Conservation (phyloP, 345 rosid genomes). For the Draba incana region DNA sequence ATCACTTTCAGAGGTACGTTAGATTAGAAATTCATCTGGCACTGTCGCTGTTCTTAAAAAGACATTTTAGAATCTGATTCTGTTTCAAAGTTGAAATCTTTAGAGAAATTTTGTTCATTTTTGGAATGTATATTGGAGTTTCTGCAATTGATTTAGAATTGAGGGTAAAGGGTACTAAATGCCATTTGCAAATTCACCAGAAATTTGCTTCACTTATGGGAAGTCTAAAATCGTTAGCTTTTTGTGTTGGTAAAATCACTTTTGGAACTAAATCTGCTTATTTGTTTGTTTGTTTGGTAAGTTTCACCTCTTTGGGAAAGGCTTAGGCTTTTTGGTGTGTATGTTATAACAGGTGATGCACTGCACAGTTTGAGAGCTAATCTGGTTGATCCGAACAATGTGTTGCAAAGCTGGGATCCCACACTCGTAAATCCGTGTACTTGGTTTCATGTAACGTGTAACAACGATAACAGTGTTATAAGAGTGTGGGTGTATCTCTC, state of each 20-base stretch:
- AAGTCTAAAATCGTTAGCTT: slow-evolving; percentile 1
- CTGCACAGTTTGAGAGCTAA: slow-evolving; percentile 75
- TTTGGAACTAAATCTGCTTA: slow-evolving; percentile 2
- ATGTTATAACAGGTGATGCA: slow-evolving; percentile 73
- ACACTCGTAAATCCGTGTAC: slow-evolving; percentile 95
- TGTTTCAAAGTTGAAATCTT: slow-evolving; percentile 19
- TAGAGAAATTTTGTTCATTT: not conserved
- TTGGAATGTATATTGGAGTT: not conserved
- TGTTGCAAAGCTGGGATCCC: slow-evolving; percentile 96
- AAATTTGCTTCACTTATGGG: not conserved
- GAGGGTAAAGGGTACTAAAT: not conserved
- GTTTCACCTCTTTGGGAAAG: slow-evolving; percentile 15
- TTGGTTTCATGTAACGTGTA: slow-evolving; percentile 95
- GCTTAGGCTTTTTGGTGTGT: slow-evolving; percentile 13
- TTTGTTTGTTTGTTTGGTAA: not conserved
- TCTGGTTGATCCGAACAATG: slow-evolving; percentile 75
- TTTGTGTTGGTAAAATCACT: slow-evolving; percentile 8
- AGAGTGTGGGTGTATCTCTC: slow-evolving; percentile 66
- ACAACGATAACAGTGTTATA: slow-evolving; percentile 90
- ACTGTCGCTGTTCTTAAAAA: slow-evolving; percentile 32
- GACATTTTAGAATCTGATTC: slow-evolving; percentile 27
- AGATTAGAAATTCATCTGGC: slow-evolving; percentile 19
- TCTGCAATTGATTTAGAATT: not conserved
- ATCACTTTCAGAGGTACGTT: slow-evolving; percentile 22
- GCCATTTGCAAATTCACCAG: slow-evolving; percentile 3